Evolutionary conservation across 495 filamentous ascomycete genomes (phyloP), one percentile per base, ranked within the genome.

Genomic region (Cryomyces minteri): DNA sequence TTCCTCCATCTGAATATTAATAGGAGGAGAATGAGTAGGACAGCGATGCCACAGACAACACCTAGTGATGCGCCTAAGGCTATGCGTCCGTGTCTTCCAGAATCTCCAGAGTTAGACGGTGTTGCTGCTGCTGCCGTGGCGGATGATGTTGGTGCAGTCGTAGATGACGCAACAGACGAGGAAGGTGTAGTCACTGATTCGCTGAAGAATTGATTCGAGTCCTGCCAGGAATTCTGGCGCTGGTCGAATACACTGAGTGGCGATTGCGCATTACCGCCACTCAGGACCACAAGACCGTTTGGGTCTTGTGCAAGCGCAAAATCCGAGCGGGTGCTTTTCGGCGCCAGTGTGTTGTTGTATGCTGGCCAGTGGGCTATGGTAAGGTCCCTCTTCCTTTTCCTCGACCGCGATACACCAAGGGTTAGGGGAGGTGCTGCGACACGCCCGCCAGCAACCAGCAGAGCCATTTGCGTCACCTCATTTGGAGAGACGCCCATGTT

Each of bases 1-100:
- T 49, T 76, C 44, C 69, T 66, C 47, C 76, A 77, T 53, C 76
- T 72, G 8, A 98, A 61, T 30, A 81, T 66, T 41, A 87, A 63
- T 11, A 94, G 68, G 4, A 83, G 50, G 6, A 77, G 45, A 8
- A 80, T 65, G n/a, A 95, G 61, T 7, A 95, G 58, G 1, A 79
- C 59, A 11, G 74, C 78, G 41, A 81, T 59, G 1, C 80, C 86
- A 44, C 85, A 70, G 25, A 94, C 72, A 11, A 77, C 74, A 4
- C 88, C 86, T 0, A 98, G 70, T 1, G 81, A 80, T 36, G 79
- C 80, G 41, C 82, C 86, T 1, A 98, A 71, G 32, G 93, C 79
- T 25, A 69, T 70, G 10, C 74, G 64, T 38, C 65, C 67, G 32
- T 58, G 42, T 48, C 67, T 56, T 7, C 65, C 51, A 14, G 64